Conservation (phyloP, 441 rosid genomes). For the Pelargonium cotyledonis region DNA sequence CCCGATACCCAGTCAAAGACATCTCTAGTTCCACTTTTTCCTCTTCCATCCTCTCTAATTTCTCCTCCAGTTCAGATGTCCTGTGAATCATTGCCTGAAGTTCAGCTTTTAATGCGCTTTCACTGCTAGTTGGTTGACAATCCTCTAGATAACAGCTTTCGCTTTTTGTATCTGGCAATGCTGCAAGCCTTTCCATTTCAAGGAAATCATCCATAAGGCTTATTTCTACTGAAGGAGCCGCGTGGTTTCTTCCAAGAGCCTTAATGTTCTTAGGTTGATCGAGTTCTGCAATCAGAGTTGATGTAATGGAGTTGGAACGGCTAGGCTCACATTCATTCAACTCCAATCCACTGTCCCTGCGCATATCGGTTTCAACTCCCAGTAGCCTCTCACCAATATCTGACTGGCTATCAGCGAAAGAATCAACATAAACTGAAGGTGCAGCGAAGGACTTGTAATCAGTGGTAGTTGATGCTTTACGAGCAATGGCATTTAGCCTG, state of each 20-base stretch:
- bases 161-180: constrained; percentile 21
- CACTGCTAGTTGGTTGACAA: constrained; percentile 10
- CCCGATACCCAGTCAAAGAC: no score
- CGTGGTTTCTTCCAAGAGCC: constrained; percentile 27
- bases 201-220: constrained; percentile 77
- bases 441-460: constrained; percentile 37
- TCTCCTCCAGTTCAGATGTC: constrained; percentile 54
- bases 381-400: constrained; percentile 18
- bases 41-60: constrained; percentile 16
- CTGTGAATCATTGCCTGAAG: constrained; percentile 39
- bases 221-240: constrained; percentile 11
- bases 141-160: constrained; percentile 17
- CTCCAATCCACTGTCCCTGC: no score
- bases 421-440: constrained; percentile 44
- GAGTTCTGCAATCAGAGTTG: no score
- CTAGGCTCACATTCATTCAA: no score
- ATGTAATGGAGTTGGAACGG: no score
- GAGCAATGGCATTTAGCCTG: constrained; percentile 48
- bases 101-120: constrained; percentile 37
- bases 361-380: no score
- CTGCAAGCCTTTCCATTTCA: constrained; percentile 89
- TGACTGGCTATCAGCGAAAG: constrained; percentile 64
- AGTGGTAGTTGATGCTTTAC: constrained; percentile 33
- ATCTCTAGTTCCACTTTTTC: no score
- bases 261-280: constrained; percentile 17